Conservation (phyloP, 208 protist genomes). For the Dictyostelium gargantuum region DNA sequence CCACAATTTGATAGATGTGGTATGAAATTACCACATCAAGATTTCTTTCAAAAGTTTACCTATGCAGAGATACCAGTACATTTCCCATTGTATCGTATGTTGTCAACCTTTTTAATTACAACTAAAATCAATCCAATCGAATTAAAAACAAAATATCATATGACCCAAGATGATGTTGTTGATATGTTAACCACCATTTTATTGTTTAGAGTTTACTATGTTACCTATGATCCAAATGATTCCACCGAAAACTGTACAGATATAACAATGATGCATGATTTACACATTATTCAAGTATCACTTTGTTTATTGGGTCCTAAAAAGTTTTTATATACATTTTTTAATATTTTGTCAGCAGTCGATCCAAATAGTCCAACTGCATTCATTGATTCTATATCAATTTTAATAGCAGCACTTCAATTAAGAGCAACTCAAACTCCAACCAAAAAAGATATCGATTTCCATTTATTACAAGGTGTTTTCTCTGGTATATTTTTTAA, state of each 20-base stretch:
- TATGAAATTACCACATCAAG: conserved; percentile 19
- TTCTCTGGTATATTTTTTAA: conserved; percentile 1
- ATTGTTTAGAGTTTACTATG: conserved; percentile 39
- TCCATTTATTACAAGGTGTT: conserved; percentile 2
- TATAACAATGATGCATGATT: conserved; percentile 8
- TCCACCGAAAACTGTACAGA: conserved; percentile 24
- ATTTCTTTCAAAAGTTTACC: conserved; percentile 59
- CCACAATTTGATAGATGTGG: background rate
- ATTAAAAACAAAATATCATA: background rate
- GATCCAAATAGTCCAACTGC: conserved; percentile 18
- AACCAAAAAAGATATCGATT: conserved; percentile 1
- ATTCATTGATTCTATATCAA: conserved; percentile 23
- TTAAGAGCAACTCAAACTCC: background rate
- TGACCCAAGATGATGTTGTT: background rate
- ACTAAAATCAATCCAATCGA: background rate
- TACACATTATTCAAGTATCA: conserved; percentile 8
- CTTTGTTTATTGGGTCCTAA: background rate
- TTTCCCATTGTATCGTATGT: conserved; percentile 44
- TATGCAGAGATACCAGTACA: conserved; percentile 58
- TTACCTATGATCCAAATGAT: conserved; percentile 23
- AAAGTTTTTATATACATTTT: conserved; percentile 13
- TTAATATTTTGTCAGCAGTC: conserved; percentile 26
- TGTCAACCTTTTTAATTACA: background rate
- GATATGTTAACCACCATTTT: conserved; percentile 27
- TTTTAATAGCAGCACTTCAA: conserved; percentile 22